These are phyloP conservation scores for Suaeda aralocaspica DNA, from an alignment of 148 eudicot species.

Conservation along the genomic window DNA sequence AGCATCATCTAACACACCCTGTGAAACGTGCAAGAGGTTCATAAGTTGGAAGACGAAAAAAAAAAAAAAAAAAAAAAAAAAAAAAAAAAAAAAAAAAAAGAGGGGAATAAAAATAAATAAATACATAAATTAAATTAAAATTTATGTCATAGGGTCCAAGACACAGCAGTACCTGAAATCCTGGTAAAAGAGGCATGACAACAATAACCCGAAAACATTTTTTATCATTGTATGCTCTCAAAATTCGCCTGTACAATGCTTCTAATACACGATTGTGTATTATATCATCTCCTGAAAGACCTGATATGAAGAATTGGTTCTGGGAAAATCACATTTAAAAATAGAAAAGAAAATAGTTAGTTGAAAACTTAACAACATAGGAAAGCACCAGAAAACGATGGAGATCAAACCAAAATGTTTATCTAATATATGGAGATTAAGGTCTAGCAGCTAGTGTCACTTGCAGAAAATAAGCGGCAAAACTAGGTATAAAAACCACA, in stretches of 20 bases:
- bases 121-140: constrained; percentile 3
- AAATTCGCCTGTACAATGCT: constrained; percentile 71
- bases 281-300: constrained; percentile 86
- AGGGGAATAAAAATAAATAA: no score
- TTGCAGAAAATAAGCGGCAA: not conserved
- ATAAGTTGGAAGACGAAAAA: no score
- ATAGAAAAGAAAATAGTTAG: constrained; percentile 26
- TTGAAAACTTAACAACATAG: constrained; percentile 2
- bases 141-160: constrained; percentile 1
- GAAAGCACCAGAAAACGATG: not conserved
- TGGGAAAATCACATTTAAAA: constrained; percentile 40
- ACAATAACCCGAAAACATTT: constrained; percentile 84
- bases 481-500: not conserved
- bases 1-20: constrained; percentile 97
- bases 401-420: not conserved
- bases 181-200: constrained; percentile 93
- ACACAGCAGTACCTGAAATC: constrained; percentile 74
- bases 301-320: constrained; percentile 99
- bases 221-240: constrained; percentile 82
- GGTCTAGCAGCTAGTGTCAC: not conserved
- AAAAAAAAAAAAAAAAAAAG: no score
- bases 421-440: not conserved
- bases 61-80: no score
- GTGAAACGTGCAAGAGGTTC: constrained; percentile 20
- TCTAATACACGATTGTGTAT: constrained; percentile 85